Percentiles rank a stretch among this genome's conserved stretches.
phyloP scores from a whole-genome alignment of 805 yeast genomes.

The Metschnikowia sp. region DNA sequence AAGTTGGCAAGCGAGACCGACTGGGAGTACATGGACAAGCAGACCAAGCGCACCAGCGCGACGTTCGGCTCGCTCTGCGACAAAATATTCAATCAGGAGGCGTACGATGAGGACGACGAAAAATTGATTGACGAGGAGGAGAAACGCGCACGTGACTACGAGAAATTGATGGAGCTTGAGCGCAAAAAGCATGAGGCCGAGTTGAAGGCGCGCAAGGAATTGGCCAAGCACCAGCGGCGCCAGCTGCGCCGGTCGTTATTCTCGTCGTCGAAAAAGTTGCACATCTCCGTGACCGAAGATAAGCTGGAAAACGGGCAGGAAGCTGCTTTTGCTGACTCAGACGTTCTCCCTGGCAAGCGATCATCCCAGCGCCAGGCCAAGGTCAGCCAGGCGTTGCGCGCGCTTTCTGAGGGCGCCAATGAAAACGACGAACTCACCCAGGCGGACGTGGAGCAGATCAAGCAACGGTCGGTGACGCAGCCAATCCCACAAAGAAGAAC shows the following conservation, averaged over 20 bases:
- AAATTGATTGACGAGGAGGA: conserved; percentile 42
- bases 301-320: conserved; percentile 5
- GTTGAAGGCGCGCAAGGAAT: conserved; percentile 43
- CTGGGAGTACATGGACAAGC: conserved; percentile 68
- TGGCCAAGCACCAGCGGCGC: conserved; percentile 43
- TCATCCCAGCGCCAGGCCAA: conserved; percentile 34
- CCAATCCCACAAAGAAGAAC: conserved; percentile 32
- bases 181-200: conserved; percentile 53
- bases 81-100: conserved; percentile 69
- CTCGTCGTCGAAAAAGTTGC: conserved; percentile 35
- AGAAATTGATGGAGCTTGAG: conserved; percentile 45
- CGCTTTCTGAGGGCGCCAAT: conserved; percentile 32
- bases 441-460: conserved; percentile 43
- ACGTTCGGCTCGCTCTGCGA: conserved; percentile 78
- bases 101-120: conserved; percentile 48
- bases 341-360: conserved; percentile 33
- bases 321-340: conserved; percentile 7
- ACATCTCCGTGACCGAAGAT: conserved; percentile 37
- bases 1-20: conserved; percentile 61
- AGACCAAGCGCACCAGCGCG: conserved; percentile 71
- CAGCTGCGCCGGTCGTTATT: conserved; percentile 40
- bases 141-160: conserved; percentile 42
- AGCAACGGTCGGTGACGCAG: conserved; percentile 46
- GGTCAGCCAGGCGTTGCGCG: conserved; percentile 24
- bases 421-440: conserved; percentile 34